Evolutionary conservation across 106 monocot genomes (phyloP).

Genomic region (Agapanthus africanus): DNA sequence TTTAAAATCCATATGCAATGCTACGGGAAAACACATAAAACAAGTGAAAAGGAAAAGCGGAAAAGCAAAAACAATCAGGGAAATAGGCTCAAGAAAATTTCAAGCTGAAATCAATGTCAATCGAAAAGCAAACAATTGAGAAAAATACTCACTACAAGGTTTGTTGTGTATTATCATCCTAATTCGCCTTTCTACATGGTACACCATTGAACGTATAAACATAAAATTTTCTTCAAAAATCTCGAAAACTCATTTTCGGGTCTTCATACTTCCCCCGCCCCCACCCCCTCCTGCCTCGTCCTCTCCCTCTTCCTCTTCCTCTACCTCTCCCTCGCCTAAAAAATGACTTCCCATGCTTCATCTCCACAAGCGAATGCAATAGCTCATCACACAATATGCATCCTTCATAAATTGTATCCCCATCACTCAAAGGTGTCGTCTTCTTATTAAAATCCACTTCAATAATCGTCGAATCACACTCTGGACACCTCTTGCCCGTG

Average conservation of each 20-base stretch:
- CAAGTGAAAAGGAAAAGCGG: too few relatives aligned
- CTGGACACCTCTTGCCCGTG: conserved; percentile 52
- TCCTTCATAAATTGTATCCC: conserved; percentile 62
- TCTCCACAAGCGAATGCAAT: conserved; percentile 73
- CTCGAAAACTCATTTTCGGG: conserved; percentile 94
- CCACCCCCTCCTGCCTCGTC: conserved; percentile 44
- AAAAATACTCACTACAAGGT: too few relatives aligned
- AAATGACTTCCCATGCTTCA: conserved; percentile 82
- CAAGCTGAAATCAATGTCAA: too few relatives aligned
- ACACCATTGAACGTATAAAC: too few relatives aligned
- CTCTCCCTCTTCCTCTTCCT: conserved; percentile 50
- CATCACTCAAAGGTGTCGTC: conserved; percentile 58
- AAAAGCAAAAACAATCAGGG: too few relatives aligned
- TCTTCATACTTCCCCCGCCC: conserved; percentile 49
- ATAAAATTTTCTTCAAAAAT: conserved; percentile 71
- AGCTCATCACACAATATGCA: conserved; percentile 94
- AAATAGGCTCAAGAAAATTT: too few relatives aligned
- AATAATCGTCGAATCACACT: conserved; percentile 70
- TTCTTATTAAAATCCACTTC: conserved; percentile 98
- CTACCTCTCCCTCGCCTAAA: conserved; percentile 53
- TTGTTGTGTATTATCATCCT: too few relatives aligned
- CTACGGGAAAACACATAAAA: too few relatives aligned
- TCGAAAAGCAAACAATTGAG: too few relatives aligned
- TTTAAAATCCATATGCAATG: too few relatives aligned
- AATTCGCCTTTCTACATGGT: too few relatives aligned